A percentile compares a stretch with the other conserved stretches of the same genome.
Conservation (phyloP, 305 asterid genomes). For the Solanum aculeatissimum region DNA sequence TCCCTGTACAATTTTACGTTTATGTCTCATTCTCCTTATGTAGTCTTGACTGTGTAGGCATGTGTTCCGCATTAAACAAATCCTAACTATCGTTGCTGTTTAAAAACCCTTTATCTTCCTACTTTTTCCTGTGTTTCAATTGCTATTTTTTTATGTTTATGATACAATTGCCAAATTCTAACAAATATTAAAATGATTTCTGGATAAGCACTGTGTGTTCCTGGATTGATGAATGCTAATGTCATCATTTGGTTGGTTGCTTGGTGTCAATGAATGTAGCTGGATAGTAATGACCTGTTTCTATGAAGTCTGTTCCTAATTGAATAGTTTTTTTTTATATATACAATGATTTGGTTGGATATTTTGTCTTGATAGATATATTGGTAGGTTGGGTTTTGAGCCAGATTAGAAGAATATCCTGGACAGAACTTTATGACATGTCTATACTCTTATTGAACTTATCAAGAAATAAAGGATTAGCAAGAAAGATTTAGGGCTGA, state of each 20-base stretch:
- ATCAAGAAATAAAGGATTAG: background rate
- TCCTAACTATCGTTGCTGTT: background rate
- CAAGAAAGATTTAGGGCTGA: background rate
- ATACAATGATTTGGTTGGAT: background rate
- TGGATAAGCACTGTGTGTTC: background rate
- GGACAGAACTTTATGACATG: background rate
- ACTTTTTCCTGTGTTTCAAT: background rate
- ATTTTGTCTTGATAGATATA: background rate
- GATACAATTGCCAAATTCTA: background rate
- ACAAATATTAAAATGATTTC: background rate
- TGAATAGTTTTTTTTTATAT: too few relatives aligned
- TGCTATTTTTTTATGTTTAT: background rate
- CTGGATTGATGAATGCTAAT: background rate
- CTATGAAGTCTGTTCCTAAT: background rate
- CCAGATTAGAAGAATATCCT: background rate
- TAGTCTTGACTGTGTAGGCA: background rate
- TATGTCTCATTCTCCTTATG: background rate
- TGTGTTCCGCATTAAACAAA: background rate
- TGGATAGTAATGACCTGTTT: background rate
- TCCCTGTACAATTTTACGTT: background rate
- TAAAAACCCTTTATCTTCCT: background rate
- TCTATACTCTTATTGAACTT: background rate
- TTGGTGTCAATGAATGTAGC: background rate
- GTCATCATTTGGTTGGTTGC: background rate
- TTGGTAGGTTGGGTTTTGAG: background rate